A percentile compares a stretch with the other conserved stretches of the same genome.
phyloP scores from a whole-genome alignment of 331 rosid genomes.

The Telfairia occidentalis region DNA sequence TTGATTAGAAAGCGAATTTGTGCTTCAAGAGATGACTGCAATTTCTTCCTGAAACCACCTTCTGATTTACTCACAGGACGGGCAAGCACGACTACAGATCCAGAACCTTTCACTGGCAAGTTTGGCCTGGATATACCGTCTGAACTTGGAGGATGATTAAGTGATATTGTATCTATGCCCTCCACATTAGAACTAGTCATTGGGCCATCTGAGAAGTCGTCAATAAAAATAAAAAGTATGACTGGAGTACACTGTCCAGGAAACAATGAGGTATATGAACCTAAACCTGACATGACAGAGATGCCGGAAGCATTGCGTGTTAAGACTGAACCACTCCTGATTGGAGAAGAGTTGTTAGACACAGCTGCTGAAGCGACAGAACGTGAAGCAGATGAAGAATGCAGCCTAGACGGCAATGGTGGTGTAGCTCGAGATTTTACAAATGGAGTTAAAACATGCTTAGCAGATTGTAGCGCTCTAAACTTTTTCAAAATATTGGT shows the following conservation, averaged over 20 bases:
- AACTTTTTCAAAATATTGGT: constrained; percentile 56
- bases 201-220: constrained; percentile 49
- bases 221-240: constrained; percentile 61
- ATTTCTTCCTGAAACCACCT: constrained; percentile 69
- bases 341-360: constrained; percentile 51
- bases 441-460: constrained; percentile 65
- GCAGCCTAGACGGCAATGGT: constrained; percentile 34
- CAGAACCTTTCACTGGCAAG: constrained; percentile 58
- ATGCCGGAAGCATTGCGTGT: constrained; percentile 50
- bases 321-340: constrained; percentile 50
- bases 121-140: constrained; percentile 38
- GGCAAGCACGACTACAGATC: constrained; percentile 79
- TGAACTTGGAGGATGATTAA: constrained; percentile 44
- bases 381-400: constrained; percentile 35
- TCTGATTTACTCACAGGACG: constrained; percentile 72
- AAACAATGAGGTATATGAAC: constrained; percentile 81
- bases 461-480: constrained; percentile 72
- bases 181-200: constrained; percentile 45
- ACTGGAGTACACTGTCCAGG: constrained; percentile 95
- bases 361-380: constrained; percentile 23
- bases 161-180: constrained; percentile 43
- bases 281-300: constrained; percentile 81
- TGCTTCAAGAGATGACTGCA: constrained; percentile 76
- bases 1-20: constrained; percentile 74
- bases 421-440: constrained; percentile 38